These are phyloP conservation scores for Mycena haematopus DNA, from an alignment of 768 basidiomycete genomes.

Conservation along the genomic window DNA sequence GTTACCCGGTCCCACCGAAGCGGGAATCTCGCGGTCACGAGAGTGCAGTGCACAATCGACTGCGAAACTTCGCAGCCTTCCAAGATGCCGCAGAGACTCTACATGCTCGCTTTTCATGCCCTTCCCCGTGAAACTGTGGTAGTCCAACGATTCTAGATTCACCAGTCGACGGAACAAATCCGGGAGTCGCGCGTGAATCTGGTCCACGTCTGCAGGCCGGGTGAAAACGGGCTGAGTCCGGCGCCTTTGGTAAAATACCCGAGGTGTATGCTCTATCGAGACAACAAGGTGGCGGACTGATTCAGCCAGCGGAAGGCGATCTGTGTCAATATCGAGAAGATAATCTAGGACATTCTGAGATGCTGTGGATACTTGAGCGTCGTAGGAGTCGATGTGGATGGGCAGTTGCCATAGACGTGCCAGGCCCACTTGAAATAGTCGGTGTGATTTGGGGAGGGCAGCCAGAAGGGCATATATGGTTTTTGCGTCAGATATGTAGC, in stretches of 20 bases:
- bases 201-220: not conserved
- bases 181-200: constrained; percentile 11
- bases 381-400: constrained; percentile 17
- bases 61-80: constrained; percentile 11
- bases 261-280: not conserved
- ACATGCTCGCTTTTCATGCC: constrained; percentile 16
- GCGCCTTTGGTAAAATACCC: not conserved
- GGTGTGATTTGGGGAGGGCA: constrained; percentile 8
- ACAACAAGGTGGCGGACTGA: constrained; percentile 15
- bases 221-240: not conserved
- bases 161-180: constrained; percentile 9
- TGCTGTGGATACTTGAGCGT: not conserved
- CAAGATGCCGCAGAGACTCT: constrained; percentile 3
- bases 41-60: constrained; percentile 23
- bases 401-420: constrained; percentile 18
- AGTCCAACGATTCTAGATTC: constrained; percentile 29
- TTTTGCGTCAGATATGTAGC: not conserved
- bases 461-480: not conserved
- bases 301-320: not conserved
- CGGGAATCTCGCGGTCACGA: constrained; percentile 2
- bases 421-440: constrained; percentile 4
- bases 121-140: constrained; percentile 12
- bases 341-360: constrained; percentile 11
- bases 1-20: not conserved
- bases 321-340: not conserved